A percentile compares a stretch with the other conserved stretches of the same genome.
phyloP scores from a whole-genome alignment of 169 alveolate species.

The Cryptosporidium meleagridis region DNA sequence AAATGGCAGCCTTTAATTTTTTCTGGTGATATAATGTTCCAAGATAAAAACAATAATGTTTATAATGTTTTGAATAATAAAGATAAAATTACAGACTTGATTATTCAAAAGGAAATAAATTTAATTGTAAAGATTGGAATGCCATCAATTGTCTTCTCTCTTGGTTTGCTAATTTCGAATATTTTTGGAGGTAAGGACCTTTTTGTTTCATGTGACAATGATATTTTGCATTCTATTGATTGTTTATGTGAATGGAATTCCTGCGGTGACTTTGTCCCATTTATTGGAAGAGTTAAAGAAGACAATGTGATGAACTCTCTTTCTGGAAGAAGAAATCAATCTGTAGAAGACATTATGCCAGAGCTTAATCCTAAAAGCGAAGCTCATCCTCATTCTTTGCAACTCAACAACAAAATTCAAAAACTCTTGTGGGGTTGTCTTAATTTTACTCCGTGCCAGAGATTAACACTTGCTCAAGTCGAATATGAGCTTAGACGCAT shows the following conservation, averaged over 20 bases:
- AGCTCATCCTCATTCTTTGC: neutral
- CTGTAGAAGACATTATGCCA: conserved; percentile 61
- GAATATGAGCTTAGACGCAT: conserved; percentile 40
- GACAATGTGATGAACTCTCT: conserved; percentile 54
- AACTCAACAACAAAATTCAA: conserved; percentile 1
- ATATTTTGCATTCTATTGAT: conserved; percentile 44
- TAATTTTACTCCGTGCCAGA: conserved; percentile 50
- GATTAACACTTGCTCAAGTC: conserved; percentile 55
- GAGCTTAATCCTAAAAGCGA: neutral
- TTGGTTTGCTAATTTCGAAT: conserved; percentile 41
- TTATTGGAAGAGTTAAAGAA: conserved; percentile 65
- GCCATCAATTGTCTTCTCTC: conserved; percentile 70
- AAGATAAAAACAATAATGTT: conserved; percentile 6
- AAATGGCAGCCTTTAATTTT: conserved; percentile 47
- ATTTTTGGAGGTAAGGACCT: conserved; percentile 65
- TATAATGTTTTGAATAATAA: neutral
- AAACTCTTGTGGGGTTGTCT: conserved; percentile 62
- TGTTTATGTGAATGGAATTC: conserved; percentile 73
- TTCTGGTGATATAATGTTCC: conserved; percentile 53
- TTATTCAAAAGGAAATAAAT: neutral
- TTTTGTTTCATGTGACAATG: conserved; percentile 43
- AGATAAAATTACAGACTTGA: neutral
- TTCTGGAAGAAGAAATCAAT: conserved; percentile 62
- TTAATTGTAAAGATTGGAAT: conserved; percentile 34
- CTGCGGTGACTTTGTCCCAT: conserved; percentile 51